These are phyloP conservation scores for Cymodocea nodosa DNA, from an alignment of 116 monocot species.

Conservation along the genomic window DNA sequence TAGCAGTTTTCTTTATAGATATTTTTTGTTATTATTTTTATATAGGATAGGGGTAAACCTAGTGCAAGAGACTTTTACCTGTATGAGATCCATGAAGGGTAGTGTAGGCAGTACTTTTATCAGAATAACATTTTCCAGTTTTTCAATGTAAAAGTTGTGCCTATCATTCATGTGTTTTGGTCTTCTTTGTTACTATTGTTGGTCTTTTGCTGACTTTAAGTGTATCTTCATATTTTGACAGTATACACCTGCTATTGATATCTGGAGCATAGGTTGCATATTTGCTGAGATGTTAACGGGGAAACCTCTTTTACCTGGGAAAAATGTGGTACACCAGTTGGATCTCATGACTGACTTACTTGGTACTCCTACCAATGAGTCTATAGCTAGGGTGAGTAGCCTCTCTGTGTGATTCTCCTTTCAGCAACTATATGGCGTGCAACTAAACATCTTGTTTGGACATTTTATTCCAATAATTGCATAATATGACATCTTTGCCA, in stretches of 20 bases:
- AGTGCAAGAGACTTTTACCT: too few relatives aligned
- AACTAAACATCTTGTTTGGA: neutral
- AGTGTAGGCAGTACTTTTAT: too few relatives aligned
- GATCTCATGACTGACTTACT: conserved; percentile 75
- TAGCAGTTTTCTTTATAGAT: too few relatives aligned
- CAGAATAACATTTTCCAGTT: too few relatives aligned
- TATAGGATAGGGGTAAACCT: too few relatives aligned
- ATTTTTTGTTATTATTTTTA: too few relatives aligned
- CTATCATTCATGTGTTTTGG: neutral
- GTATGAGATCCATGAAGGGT: too few relatives aligned
- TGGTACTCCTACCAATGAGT: conserved; percentile 52
- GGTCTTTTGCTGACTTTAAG: neutral
- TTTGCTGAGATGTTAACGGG: conserved; percentile 76
- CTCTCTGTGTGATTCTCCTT: neutral
- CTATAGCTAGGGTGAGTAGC: conserved; percentile 35
- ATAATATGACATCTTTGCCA: too few relatives aligned
- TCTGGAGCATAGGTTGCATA: conserved; percentile 94
- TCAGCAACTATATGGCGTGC: neutral
- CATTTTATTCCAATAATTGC: too few relatives aligned
- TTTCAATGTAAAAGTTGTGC: too few relatives aligned
- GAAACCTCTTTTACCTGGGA: conserved; percentile 80
- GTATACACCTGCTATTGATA: conserved; percentile 90
- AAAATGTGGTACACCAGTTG: conserved; percentile 83
- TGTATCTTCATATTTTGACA: conserved; percentile 15
- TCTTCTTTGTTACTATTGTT: neutral